Evolutionary conservation across 495 filamentous ascomycete genomes (phyloP), one percentile per base, ranked within the genome.

Genomic region (Daldinia decipiens): DNA sequence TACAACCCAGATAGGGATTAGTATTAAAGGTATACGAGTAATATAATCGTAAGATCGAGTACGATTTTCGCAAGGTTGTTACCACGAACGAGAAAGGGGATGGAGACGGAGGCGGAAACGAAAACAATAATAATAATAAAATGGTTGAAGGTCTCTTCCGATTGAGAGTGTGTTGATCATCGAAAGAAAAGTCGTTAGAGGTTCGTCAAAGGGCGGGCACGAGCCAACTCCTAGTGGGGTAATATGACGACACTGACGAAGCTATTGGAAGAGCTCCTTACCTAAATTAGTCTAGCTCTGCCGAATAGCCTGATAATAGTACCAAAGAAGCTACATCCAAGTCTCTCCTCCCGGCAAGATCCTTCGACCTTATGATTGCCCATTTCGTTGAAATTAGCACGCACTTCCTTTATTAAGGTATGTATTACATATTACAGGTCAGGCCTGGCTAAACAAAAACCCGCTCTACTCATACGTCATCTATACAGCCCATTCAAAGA

Each of bases 221-320:
- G 51, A 58, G 38, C 62, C 62, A 43, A 29, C n/a, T 32, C 51
- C 52, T 17, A 55, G 59, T 67, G 69, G 70, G 60, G 65, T 24
- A 39, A 17, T 12, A 73, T 73, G 70, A 68, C 70, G 70, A 68
- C 70, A 73, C 61, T 61, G 57, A n/a, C 38, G 65, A 61, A 68
- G 70, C 70, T 72, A 72, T 68, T 73, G 65, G 65, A 68, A 65
- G 15, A 73, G 65, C 65, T 68, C 4, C 13, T 62, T 73, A 32
- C 70, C 38, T 9, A 19, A 73, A 59, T 21, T 4, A 58, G 70
- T 68, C 55, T 72, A 72, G 64, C 7, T 21, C 27, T 65, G 31
- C 60, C 54, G 45, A 63, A 38, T 72, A 64, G 59, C 64, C 70
- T 64, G 50, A 67, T 38, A 62, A 62, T 57, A 52, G 47, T 27